Conservation (phyloP, 2,329 filamentous ascomycete species). For the Metarhizium rileyi region DNA sequence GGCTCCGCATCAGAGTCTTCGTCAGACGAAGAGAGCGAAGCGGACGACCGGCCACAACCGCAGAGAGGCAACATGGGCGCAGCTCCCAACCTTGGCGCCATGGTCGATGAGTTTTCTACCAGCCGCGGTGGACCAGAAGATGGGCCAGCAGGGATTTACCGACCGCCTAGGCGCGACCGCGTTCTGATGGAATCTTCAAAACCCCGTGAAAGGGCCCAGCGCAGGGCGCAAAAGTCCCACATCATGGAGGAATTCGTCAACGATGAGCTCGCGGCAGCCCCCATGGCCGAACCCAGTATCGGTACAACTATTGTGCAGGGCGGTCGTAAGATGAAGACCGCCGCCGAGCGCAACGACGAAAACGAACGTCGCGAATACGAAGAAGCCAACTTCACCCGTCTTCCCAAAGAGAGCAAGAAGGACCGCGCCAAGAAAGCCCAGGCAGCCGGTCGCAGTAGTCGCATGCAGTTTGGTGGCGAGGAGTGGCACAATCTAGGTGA, state of each 20-base stretch:
- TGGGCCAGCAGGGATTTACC: conserved; percentile 63
- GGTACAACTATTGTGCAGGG: conserved; percentile 77
- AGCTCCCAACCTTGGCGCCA: conserved; percentile 21
- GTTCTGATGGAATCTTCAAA: conserved; percentile 70
- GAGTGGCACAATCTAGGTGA: conserved; percentile 84
- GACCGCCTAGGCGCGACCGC: conserved; percentile 78
- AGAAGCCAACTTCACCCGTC: conserved; percentile 80
- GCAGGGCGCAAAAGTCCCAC: conserved; percentile 60
- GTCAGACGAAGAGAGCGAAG: conserved; percentile 20
- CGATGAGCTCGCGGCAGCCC: conserved; percentile 73
- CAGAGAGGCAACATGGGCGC: conserved; percentile 15
- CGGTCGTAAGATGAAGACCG: conserved; percentile 70
- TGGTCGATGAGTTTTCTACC: conserved; percentile 24
- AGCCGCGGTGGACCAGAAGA: conserved; percentile 19
- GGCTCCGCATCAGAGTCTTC: conserved; percentile 12
- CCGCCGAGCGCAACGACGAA: conserved; percentile 66
- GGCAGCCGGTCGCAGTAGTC: conserved; percentile 35
- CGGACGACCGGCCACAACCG: conserved; percentile 3
- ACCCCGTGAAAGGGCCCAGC: conserved; percentile 47
- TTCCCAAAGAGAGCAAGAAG: conserved; percentile 84
- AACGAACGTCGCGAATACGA: conserved; percentile 77
- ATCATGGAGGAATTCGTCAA: conserved; percentile 88
- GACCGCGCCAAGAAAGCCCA: conserved; percentile 58
- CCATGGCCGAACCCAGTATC: conserved; percentile 78
- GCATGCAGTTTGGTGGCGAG: conserved; percentile 76